Evolutionary conservation across 2,329 filamentous ascomycete genomes (phyloP).

Genomic region (Bipolaris victoriae): DNA sequence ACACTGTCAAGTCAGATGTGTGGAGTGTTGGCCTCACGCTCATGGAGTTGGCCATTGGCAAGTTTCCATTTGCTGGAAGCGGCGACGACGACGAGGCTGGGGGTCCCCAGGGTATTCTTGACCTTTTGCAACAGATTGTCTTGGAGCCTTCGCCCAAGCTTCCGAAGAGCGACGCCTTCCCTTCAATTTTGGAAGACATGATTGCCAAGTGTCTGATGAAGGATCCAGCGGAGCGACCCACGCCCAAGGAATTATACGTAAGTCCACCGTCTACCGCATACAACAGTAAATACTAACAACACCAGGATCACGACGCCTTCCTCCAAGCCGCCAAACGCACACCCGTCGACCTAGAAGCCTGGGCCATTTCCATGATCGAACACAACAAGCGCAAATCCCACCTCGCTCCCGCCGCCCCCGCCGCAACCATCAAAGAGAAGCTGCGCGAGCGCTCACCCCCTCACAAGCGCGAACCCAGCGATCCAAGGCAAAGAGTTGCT

Average conservation of each 20-base stretch:
- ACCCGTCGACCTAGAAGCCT: conserved; percentile 89
- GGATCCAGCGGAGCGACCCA: conserved; percentile 84
- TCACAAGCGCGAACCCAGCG: conserved; percentile 30
- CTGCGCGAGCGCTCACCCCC: conserved; percentile 45
- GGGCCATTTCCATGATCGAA: conserved; percentile 94
- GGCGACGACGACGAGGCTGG: conserved; percentile 71
- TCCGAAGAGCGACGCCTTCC: conserved; percentile 97
- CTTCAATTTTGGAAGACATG: conserved; percentile 92
- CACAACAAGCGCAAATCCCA: conserved; percentile 95
- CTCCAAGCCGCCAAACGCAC: conserved; percentile 96
- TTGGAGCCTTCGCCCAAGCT: conserved; percentile 92
- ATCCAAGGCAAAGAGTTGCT: conserved; percentile 32
- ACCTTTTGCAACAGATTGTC: conserved; percentile 95
- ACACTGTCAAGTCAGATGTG: conserved; percentile 97
- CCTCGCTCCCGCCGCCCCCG: conserved; percentile 78
- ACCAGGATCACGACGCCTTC: conserved; percentile 87
- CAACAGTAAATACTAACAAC: conserved; percentile 20
- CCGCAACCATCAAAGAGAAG: conserved; percentile 57
- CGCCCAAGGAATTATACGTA: conserved; percentile 91
- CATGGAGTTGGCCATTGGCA: conserved; percentile 97
- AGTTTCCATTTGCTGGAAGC: conserved; percentile 92
- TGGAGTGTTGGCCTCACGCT: conserved; percentile 96
- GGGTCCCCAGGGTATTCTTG: conserved; percentile 89
- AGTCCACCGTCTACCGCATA: conserved; percentile 43
- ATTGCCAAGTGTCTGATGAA: conserved; percentile 95